Evolutionary conservation across 164 flowering plant genomes (phyloP), one percentile per base, ranked within the genome.

Genomic region (Hamamelis virginiana): DNA sequence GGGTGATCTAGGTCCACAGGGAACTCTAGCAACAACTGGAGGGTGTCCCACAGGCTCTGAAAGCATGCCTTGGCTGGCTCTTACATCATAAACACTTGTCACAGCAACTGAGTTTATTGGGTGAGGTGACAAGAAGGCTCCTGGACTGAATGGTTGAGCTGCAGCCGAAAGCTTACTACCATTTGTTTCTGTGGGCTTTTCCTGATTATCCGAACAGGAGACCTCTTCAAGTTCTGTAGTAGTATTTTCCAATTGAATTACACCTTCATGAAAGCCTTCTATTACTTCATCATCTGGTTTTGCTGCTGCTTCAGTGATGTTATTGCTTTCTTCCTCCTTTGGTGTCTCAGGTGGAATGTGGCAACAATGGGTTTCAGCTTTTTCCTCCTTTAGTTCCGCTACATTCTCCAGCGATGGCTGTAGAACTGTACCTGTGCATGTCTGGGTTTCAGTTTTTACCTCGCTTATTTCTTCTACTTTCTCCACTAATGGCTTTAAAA

Each of bases 111-210:
- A 53, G 62, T 73, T 83, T 69, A 78, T 67, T 12, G 77, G 68
- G 62, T 73, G 84, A 73, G 68, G 64, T 74, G 80, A 66, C 59
- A 86, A 62, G 21, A 68, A 50, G 43, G 81, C 23, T 25, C 83
- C 80, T 0, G 98, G 98, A 69, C 72, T 87, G 82, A 89, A 94
- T 21, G 98, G 98, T 63, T 71, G 84, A 67, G 98, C 98, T 46
- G 91, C 80, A 64, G 97, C 97, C 15, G 98, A 94, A 59, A 94
- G 95, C 81, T 89, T 90, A 65, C 90, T 86, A 44, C 83, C 86
- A 70, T 84, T 87, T 56, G 78, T 64, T 79, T 82, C 89, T 19
- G 41, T 48, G 22, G 72, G 41, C 51, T 80, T 88, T 41, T 78
- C 85, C 62, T 65, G 58, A 58, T 71, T 52, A 16, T 68, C 64